A percentile compares a stretch with the other conserved stretches of the same genome.
Conservation (phyloP, 495 filamentous ascomycete genomes). For the Penicillium riverlandense region DNA sequence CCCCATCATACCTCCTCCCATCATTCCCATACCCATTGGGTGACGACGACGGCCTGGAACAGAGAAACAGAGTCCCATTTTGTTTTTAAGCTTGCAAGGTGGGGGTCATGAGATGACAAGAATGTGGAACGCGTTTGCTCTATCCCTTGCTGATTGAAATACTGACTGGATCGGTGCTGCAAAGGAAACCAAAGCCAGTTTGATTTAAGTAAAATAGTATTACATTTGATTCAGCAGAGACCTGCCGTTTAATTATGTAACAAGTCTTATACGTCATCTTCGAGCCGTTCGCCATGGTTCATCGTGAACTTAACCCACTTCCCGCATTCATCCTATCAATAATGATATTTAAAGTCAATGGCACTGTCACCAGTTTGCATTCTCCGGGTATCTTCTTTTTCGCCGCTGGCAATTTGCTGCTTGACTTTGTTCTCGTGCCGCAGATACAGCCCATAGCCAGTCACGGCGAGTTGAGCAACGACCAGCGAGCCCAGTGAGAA, state of each 20-base stretch:
- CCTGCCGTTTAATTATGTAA: too few species aligned
- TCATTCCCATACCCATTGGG: slow-evolving; percentile 6
- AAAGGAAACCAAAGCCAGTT: too few species aligned
- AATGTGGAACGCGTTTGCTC: too few species aligned
- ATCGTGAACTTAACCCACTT: too few species aligned
- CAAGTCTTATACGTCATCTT: too few species aligned
- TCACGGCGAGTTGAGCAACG: slow-evolving; percentile 30
- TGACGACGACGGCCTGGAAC: slow-evolving; percentile 4
- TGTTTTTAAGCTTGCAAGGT: not conserved
- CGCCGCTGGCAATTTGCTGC: slow-evolving; percentile 29
- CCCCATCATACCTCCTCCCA: not conserved
- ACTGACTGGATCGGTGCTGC: too few species aligned
- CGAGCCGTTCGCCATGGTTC: too few species aligned
- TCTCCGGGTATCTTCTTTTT: slow-evolving; percentile 34
- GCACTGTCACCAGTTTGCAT: slow-evolving; percentile 39
- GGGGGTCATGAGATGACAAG: too few species aligned
- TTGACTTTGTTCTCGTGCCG: slow-evolving; percentile 33
- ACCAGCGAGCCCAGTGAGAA: slow-evolving; percentile 41
- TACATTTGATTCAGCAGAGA: too few species aligned
- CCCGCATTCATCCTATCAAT: slow-evolving; percentile 11
- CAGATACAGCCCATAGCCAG: slow-evolving; percentile 33
- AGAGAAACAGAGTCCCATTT: slow-evolving; percentile 15
- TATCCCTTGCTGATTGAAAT: too few species aligned
- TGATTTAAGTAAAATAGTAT: too few species aligned
- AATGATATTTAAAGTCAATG: slow-evolving; percentile 43